Evolutionary conservation across 805 yeast genomes (phyloP).

Genomic region (Schwanniomyces yamadae): DNA sequence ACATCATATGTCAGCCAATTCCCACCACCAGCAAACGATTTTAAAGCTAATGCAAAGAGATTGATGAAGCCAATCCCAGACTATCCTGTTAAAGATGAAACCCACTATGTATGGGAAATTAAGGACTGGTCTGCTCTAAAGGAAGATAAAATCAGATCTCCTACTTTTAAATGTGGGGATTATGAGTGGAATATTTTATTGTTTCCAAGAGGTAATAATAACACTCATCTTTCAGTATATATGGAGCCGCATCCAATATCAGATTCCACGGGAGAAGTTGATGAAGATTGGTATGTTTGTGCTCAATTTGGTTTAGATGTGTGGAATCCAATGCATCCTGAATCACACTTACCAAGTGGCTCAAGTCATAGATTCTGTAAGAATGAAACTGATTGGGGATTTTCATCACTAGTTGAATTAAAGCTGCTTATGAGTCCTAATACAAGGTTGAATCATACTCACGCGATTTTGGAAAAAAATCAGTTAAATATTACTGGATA

Average conservation of each 20-base stretch:
- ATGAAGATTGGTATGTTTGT: slow-evolving; percentile 78
- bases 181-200: slow-evolving; percentile 68
- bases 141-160: slow-evolving; percentile 46
- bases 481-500: slow-evolving; percentile 70
- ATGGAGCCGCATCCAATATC: slow-evolving; percentile 66
- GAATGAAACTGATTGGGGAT: slow-evolving; percentile 93
- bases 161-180: slow-evolving; percentile 55
- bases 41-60: slow-evolving; percentile 22
- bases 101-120: slow-evolving; percentile 50
- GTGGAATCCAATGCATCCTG: slow-evolving; percentile 76
- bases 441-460: slow-evolving; percentile 18
- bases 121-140: slow-evolving; percentile 45
- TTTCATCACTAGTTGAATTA: slow-evolving; percentile 68
- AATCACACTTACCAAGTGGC: slow-evolving; percentile 55
- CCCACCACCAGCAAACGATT: slow-evolving; percentile 31
- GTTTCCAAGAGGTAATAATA: slow-evolving; percentile 74
- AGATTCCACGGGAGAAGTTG: slow-evolving; percentile 25
- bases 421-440: slow-evolving; percentile 34
- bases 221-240: slow-evolving; percentile 62
- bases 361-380: slow-evolving; percentile 79
- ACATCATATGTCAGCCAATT: background rate
- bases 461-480: slow-evolving; percentile 51
- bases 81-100: slow-evolving; percentile 35
- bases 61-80: slow-evolving; percentile 40
- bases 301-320: slow-evolving; percentile 84